Evolutionary conservation across 345 rosid genomes (phyloP).

Genomic region (Populus ilicifolia): DNA sequence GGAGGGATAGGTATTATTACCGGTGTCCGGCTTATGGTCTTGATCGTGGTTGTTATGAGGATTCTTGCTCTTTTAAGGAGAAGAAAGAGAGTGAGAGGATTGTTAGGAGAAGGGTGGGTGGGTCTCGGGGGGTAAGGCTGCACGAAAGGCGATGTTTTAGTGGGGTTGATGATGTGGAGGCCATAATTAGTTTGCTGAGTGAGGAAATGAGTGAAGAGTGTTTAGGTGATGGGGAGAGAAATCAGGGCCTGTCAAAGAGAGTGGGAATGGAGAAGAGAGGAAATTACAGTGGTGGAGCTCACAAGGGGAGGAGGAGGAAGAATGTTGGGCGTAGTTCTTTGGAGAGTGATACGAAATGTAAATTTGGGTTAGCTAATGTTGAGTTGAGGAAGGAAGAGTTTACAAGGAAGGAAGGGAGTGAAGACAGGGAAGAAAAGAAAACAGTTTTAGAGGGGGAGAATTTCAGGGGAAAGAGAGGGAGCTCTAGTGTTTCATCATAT

Average conservation of each 20-base stretch:
- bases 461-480: constrained; percentile 38
- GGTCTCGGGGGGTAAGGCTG: neutral
- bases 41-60: constrained; percentile 38
- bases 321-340: constrained; percentile 24
- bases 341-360: constrained; percentile 31
- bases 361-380: constrained; percentile 18
- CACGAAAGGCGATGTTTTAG: constrained; percentile 30
- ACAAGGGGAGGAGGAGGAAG: constrained; percentile 29
- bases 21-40: constrained; percentile 38
- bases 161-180: constrained; percentile 53
- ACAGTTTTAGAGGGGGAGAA: constrained; percentile 23
- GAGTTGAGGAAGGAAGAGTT: constrained; percentile 27
- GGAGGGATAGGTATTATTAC: constrained; percentile 17
- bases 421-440: constrained; percentile 19
- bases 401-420: constrained; percentile 27
- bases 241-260: constrained; percentile 31
- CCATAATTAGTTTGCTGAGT: constrained; percentile 69
- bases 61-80: constrained; percentile 33
- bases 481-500: constrained; percentile 71
- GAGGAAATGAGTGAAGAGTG: constrained; percentile 52
- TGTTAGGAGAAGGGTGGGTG: constrained; percentile 23
- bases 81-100: constrained; percentile 32
- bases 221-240: constrained; percentile 30
- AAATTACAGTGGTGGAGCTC: constrained; percentile 32
- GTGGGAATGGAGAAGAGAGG: constrained; percentile 39